Evolutionary conservation across 1,284 basidiomycete genomes (phyloP), one percentile per base, ranked within the genome.

Genomic region (Ustanciosporium gigantosporum): DNA sequence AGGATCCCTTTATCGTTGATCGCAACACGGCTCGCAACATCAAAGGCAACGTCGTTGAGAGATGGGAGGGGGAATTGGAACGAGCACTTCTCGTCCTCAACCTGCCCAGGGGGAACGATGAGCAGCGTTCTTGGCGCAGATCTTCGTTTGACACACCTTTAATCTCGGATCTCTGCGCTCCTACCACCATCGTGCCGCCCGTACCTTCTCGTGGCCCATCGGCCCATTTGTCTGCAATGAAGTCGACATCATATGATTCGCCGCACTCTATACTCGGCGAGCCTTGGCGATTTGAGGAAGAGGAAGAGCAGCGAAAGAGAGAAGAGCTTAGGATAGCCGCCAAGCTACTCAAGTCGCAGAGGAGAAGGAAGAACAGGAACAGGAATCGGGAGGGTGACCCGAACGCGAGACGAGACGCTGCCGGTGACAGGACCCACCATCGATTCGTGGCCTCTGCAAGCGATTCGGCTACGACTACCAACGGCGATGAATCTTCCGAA

Each of bases 1-100:
- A 79, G 41, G 78, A 79, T 42, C 78, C 78, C 7, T 79, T 79
- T 58, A 74, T 77, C 43, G 46, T 72, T 20, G 71, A 74, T 34
- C 69, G 78, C 29, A 79, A 79, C 48, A 76, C 72, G 11, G 58
- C 73, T 16, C 50, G 66, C 21, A 78, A 78, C 52, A 64, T 78
- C 34, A 46, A 52, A 31, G 16, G 31, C 8, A 41, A 21, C 7
- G 38, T 59, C 8, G 38, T 57, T 9, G 37, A 47, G 25, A 39
- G 37, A 11, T 53, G 50, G 44, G 46, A 52, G 19, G 32, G 13
- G 25, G 56, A 58, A 41, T 44, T 65, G 41, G 16, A 46, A 13
- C 22, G 44, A 16, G 61, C 56, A 7, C 19, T 36, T 3, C n/a
- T 25, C 9, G 15, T 53, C 20, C 47, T 65, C 14, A 31, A 34